These are phyloP conservation scores for Sordaria brevicollis DNA, from an alignment of 495 filamentous ascomycete species.

Conservation along the genomic window DNA sequence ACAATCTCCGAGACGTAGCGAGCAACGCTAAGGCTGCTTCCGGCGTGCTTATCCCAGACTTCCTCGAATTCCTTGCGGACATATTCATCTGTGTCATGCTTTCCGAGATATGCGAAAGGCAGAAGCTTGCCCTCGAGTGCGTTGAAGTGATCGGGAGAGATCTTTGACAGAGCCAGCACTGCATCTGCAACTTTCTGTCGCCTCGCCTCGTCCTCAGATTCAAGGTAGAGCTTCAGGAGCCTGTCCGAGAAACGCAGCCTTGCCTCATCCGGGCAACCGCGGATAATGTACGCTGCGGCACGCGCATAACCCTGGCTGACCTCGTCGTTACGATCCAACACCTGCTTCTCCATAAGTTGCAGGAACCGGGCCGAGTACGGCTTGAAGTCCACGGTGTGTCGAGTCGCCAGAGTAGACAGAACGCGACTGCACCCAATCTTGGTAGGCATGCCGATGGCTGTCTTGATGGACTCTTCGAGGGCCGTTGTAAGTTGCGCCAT, in stretches of 20 bases:
- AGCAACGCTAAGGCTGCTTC: slow-evolving; percentile 67
- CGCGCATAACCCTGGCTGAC: slow-evolving; percentile 78
- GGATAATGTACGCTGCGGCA: slow-evolving; percentile 73
- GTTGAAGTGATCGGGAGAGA: slow-evolving; percentile 80
- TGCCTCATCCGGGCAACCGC: slow-evolving; percentile 59
- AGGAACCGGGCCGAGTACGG: slow-evolving; percentile 72
- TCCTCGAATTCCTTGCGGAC: slow-evolving; percentile 66
- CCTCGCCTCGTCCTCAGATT: slow-evolving; percentile 60
- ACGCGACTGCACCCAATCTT: slow-evolving; percentile 85
- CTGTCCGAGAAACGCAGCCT: slow-evolving; percentile 56
- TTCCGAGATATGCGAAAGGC: slow-evolving; percentile 80
- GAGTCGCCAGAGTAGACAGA: slow-evolving; percentile 75
- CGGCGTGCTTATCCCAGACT: slow-evolving; percentile 84
- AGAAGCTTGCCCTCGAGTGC: slow-evolving; percentile 61
- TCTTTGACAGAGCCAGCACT: slow-evolving; percentile 67
- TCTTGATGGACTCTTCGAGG: slow-evolving; percentile 69
- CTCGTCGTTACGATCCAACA: slow-evolving; percentile 84
- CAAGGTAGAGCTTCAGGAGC: slow-evolving; percentile 65
- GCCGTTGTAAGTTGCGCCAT: slow-evolving; percentile 62
- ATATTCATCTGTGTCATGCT: slow-evolving; percentile 71
- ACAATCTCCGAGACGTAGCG: slow-evolving; percentile 80
- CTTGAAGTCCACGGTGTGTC: slow-evolving; percentile 60
- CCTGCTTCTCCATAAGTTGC: slow-evolving; percentile 61
- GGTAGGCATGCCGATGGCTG: slow-evolving; percentile 78
- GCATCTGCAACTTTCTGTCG: slow-evolving; percentile 72